phyloP scores from a whole-genome alignment of 495 filamentous ascomycete genomes.

The Aspergillus ostianus region DNA sequence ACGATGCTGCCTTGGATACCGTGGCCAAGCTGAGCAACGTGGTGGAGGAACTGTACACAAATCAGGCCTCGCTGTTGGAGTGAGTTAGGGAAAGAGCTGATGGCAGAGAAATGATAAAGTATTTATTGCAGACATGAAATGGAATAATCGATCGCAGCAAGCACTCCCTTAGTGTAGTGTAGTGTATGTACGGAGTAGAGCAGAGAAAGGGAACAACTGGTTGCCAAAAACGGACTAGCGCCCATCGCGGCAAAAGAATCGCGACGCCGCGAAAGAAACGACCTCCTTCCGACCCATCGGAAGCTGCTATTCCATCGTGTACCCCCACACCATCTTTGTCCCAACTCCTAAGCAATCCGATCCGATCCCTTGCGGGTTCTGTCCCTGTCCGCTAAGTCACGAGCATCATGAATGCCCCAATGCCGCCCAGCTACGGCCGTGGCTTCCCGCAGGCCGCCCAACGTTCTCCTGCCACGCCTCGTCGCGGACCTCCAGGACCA shows the following conservation, averaged over 20 bases:
- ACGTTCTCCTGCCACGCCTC: slow-evolving; percentile 47
- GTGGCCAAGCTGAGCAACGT: slow-evolving; percentile 97
- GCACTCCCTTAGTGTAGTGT: too few species aligned
- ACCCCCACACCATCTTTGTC: neutral
- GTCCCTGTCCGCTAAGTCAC: slow-evolving; percentile 2
- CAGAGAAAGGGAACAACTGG: neutral
- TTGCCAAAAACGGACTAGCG: slow-evolving; percentile 38
- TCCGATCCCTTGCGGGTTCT: slow-evolving; percentile 10
- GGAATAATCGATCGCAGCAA: neutral
- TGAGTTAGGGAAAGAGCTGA: slow-evolving; percentile 40
- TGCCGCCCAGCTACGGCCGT: slow-evolving; percentile 46
- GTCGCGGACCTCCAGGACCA: slow-evolving; percentile 40
- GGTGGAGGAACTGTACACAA: slow-evolving; percentile 94
- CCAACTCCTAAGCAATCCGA: neutral
- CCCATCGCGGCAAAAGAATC: slow-evolving; percentile 41
- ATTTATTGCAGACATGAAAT: slow-evolving; percentile 26
- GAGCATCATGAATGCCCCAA: slow-evolving; percentile 41
- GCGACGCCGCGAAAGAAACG: slow-evolving; percentile 24
- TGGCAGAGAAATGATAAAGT: slow-evolving; percentile 24
- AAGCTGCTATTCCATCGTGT: slow-evolving; percentile 1
- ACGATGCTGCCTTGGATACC: slow-evolving; percentile 90
- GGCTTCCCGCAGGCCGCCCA: slow-evolving; percentile 42
- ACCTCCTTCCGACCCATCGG: slow-evolving; percentile 5
- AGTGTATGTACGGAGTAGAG: too few species aligned
- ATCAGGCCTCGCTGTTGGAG: slow-evolving; percentile 94